Conservation (phyloP, 2,329 filamentous ascomycete species). For the Xylariaceae sp. region DNA sequence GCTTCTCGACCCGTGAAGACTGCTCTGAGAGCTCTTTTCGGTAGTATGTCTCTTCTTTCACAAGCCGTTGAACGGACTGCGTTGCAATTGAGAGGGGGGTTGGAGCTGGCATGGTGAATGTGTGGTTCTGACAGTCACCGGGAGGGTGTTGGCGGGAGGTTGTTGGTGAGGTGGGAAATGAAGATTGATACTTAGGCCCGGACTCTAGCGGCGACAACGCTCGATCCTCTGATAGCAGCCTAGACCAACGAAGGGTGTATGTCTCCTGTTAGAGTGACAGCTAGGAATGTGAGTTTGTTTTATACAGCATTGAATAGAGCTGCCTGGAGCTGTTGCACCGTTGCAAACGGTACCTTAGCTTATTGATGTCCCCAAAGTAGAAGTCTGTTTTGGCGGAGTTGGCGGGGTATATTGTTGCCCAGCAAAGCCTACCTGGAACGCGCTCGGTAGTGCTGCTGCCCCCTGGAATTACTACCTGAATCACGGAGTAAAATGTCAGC, state of each 20-base stretch:
- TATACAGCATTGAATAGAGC: too few species aligned
- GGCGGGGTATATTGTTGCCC: conserved; percentile 27
- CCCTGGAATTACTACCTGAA: background rate
- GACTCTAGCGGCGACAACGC: too few species aligned
- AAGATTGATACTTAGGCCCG: background rate
- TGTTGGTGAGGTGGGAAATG: background rate
- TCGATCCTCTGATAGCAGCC: too few species aligned
- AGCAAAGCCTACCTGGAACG: background rate
- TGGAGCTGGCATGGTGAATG: conserved; percentile 66
- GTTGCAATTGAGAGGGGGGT: conserved; percentile 77
- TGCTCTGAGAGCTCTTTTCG: conserved; percentile 80
- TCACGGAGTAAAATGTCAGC: too few species aligned
- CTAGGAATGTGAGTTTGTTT: too few species aligned
- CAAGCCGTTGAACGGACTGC: conserved; percentile 73
- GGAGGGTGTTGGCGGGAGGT: background rate
- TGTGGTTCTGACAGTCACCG: background rate
- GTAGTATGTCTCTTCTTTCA: conserved; percentile 91
- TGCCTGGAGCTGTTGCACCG: too few species aligned
- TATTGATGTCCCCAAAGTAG: conserved; percentile 19
- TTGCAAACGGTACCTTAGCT: too few species aligned
- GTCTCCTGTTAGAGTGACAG: too few species aligned
- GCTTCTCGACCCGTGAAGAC: conserved; percentile 65
- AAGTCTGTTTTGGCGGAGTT: conserved; percentile 35
- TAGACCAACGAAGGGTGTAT: too few species aligned
- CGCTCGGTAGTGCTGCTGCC: background rate